Evolutionary conservation across 257 asterid species (phyloP), one percentile per base, ranked within the genome.

Genomic region (Solanum tarapatanum): DNA sequence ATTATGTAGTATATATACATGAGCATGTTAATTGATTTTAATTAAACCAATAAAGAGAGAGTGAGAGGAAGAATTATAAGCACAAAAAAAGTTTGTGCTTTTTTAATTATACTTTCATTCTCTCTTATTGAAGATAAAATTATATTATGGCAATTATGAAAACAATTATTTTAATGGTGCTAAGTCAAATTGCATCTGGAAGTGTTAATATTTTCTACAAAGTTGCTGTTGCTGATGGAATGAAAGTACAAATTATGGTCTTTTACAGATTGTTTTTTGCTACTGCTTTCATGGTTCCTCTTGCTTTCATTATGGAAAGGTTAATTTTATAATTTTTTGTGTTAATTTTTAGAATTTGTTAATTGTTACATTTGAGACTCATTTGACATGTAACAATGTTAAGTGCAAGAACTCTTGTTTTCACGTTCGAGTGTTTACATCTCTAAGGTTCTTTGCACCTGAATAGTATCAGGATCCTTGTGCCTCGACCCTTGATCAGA

Each of bases 231-330:
- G 84, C 86, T 58, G 88, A 87, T 82, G 92, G 92, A 64, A 90
- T 87, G 87, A 83, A 41, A 60, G 77, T 91, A 41, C 72, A 72
- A 26, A 86, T 88, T 62, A 75, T 91, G 85, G 86, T 91, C 37
- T 84, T 88, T 24, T 91, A 89, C 37, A 87, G 90, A 43, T 84
- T 89, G 82, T 6, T 85, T 66, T 84, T 89, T 23, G 91, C 91
- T 80, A 45, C 91, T 24, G 68, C 83, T 87, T 89, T 87, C 80
- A 88, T 88, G 80, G 89, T 77, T 48, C 93, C 93, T 5, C 58
- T 91, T 62, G 93, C 93, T 83, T 72, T 91, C 74, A 8, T 91
- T 66, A 55, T 84, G 28, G 91, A 89, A 74, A 91, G 90, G 91
- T 89, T 24, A n/a, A 7, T 3, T 58, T 58, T 21, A 21, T 3